Evolutionary conservation across 495 filamentous ascomycete genomes (phyloP).

Genomic region (Peziza echinospora): DNA sequence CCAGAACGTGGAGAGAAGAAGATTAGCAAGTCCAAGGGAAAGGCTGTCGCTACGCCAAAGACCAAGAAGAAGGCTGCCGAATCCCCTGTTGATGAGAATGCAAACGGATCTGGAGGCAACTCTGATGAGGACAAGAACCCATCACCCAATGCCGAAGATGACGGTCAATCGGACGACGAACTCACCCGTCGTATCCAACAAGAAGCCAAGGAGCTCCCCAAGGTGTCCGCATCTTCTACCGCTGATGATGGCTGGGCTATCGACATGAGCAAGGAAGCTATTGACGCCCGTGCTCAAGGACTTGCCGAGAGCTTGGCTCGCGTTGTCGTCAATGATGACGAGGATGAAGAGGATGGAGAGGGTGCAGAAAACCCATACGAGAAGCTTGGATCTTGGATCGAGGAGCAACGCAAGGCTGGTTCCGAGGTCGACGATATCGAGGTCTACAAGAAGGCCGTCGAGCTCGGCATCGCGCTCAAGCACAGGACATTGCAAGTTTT

Average conservation of each 20-base stretch:
- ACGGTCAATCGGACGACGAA: constrained; percentile 77
- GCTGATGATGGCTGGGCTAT: constrained; percentile 80
- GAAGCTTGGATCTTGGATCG: constrained; percentile 80
- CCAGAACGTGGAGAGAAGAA: constrained; percentile 84
- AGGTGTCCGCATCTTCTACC: constrained; percentile 17
- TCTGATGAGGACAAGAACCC: constrained; percentile 34
- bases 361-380: constrained; percentile 59
- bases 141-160: constrained; percentile 34
- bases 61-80: constrained; percentile 43
- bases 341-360: constrained; percentile 59
- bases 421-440: constrained; percentile 64
- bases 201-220: constrained; percentile 49
- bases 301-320: constrained; percentile 82
- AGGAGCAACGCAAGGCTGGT: constrained; percentile 48
- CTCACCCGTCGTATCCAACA: constrained; percentile 74
- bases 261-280: constrained; percentile 81
- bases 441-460: constrained; percentile 88
- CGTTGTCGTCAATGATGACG: constrained; percentile 64
- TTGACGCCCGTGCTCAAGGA: constrained; percentile 78
- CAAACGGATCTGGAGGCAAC: constrained; percentile 37
- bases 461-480: constrained; percentile 85
- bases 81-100: constrained; percentile 38
- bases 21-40: constrained; percentile 47
- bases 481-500: constrained; percentile 83
- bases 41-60: constrained; percentile 61